Evolutionary conservation across 148 eudicot genomes (phyloP), one percentile per base, ranked within the genome.

Genomic region (Nyssa sinensis): DNA sequence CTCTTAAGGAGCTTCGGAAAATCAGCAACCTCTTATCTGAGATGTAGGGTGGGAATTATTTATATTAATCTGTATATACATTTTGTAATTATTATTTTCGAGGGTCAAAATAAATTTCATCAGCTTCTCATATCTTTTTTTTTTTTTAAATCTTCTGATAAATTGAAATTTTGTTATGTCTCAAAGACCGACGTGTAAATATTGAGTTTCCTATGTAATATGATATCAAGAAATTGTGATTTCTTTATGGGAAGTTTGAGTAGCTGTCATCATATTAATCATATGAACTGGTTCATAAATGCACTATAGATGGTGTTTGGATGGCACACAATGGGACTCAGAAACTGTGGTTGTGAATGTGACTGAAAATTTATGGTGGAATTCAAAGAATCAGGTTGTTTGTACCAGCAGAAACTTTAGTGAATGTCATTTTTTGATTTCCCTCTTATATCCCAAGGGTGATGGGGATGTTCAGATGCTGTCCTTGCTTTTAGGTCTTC

Each of bases 1-100:
- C 98, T 19, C 85, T 94, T 10, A 86, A 86, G 77, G 98, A 94
- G 92, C 98, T 94, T 76, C 79, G 97, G 78, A 94, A 94, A 69
- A 90, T 92, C 73, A 94, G 98, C 86, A 86, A 86, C 77, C 76
- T 92, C 69, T 79, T 94, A 25, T 84, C 85, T 23, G 96, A 92
- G 87, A 86, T 90, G 90, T 85, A 87, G 83, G 75, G 49, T n/a
- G 19, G 23, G 29, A 11, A 41, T 76, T 13, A 49, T 65, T 32
- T 35, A 53, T 37, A 47, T 51, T 67, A 60, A 72, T 10, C 66
- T 66, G 78, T 63, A 75, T 31, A 72, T 71, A 66, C 14, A 71
- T 71, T 53, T 44, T 74, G 67, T 55, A 44, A 55, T 53, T 62
- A 77, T 7, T 25, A 67, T 44, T 44, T 77, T 79, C n/a, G 75